Base-by-base conservation (phyloP, 129 eudicot species). In the Flaveria trinervia region DNA sequence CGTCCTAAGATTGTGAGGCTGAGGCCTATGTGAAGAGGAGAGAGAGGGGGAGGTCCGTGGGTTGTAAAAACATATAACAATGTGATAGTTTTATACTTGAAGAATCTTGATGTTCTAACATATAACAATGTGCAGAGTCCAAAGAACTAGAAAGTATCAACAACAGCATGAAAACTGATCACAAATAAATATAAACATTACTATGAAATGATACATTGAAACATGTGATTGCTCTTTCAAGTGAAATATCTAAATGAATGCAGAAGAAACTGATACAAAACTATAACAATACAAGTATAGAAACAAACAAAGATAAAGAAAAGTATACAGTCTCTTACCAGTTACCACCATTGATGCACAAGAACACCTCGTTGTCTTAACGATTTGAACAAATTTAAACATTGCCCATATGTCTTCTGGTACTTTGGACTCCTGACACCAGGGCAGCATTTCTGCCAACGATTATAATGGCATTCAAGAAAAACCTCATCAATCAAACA, bases 391-490 rank as follows among this genome's bases (percentile, higher is more conserved):
- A 93, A 75, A 68, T 93, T 82, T 77, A 93, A 79, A 77, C 98
- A 93, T 55, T 93, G 93, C 18, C 85, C 86, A 33, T 87, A 93
- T 9, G 91, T 93, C 60, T 88, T 93, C 83, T 84, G 75, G 65
- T 93, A 93, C 87, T 93, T 93, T 2, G 88, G 75, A 50, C 88
- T 79, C 78, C 98, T 91, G n/a, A 78, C 88, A 13, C 98, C 98
- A 1, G 98, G 98, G 77, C 98, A 93, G 28, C 98, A 93, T 84
- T 83, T 91, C 79, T 93, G 97, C 98, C 98, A 91, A 80, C 98
- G 76, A 50, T 93, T 93, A 57, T 93, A 93, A 84, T 93, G 98
- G 69, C 98, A 93, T 75, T 93, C 98, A 61, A 93, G 92, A 84
- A 93, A 93, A 2, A 93, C 81, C 86, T 93, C 98, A 76, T 93